Evolutionary conservation across 2,329 filamentous ascomycete species (phyloP), one percentile per base, ranked within the genome.

Genomic region (Eutypa lata): DNA sequence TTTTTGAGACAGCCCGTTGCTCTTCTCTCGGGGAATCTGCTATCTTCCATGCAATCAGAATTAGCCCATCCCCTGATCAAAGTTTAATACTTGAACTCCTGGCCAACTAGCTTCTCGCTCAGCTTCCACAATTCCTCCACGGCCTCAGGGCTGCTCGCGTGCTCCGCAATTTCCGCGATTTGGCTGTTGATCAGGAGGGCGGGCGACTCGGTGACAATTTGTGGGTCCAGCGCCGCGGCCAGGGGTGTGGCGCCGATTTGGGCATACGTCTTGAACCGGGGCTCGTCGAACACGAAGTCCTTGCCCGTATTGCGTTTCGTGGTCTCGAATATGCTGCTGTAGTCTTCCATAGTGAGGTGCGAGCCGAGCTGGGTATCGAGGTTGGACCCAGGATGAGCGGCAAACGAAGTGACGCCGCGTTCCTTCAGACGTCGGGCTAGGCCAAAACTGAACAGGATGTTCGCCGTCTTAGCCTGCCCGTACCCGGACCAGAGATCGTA

Each of bases 401-500:
- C 68, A 6, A 65, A 65, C 0, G 68, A 65, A 2, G 61, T 58
- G 7, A 74, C 57, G 2, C 66, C 66, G 2, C 58, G 59, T n/a
- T 43, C 42, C 11, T 58, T 55, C 3, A 73, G 59, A 8, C 65
- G 68, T 24, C 71, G 61, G 1, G 59, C 61, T 6, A 75, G 57
- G 47, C 64, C 68, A 18, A 65, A 67, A 0, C 66, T 62, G 55
- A 75, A 74, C 46, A 76, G 63, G 11, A 79, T 73, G 42, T 77
- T 75, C 3, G 76, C 76, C 3, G 73, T 72, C 58, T 80, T 80
- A 45, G 73, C 74, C 57, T 78, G 75, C 0, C 68, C 72, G 53
- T 81, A 80, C 10, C 68, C 74, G 1, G 66, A 59, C 68, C 75
- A 77, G 8, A 51, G 66, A 7, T 73, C 73, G 44, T 73, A 76